phyloP scores from a whole-genome alignment of 306 rosid species.

The Fagus crenata region DNA sequence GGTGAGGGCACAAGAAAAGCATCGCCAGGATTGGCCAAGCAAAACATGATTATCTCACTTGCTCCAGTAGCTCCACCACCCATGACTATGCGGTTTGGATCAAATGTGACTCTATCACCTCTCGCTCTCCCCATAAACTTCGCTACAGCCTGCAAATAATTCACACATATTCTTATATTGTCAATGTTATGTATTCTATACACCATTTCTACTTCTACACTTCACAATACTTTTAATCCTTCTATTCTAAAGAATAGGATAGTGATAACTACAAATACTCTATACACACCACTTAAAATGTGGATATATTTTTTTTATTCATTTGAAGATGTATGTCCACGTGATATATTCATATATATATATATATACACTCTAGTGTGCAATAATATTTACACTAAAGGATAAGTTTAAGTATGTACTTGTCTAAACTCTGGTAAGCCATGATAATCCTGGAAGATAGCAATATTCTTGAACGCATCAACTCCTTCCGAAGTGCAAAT shows the following conservation, averaged over 20 bases:
- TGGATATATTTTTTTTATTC: no score
- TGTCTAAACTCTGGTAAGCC: conserved; percentile 38
- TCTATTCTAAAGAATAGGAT: no score
- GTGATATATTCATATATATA: no score
- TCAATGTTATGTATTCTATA: neutral
- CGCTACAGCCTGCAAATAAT: conserved; percentile 60
- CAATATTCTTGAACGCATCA: conserved; percentile 57
- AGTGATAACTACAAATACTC: no score
- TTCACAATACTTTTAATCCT: neutral
- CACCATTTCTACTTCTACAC: neutral
- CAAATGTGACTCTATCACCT: conserved; percentile 73
- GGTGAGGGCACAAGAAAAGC: conserved; percentile 90
- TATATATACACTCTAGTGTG: no score
- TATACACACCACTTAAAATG: no score
- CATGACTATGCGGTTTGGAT: conserved; percentile 73
- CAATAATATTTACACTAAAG: no score
- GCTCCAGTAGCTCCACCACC: conserved; percentile 97
- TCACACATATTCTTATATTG: neutral
- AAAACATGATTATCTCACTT: conserved; percentile 73
- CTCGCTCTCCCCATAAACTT: conserved; percentile 80
- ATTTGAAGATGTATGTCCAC: no score
- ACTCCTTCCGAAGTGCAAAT: conserved; percentile 76
- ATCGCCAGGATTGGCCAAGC: conserved; percentile 84
- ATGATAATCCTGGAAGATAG: conserved; percentile 82
- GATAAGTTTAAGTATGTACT: no score